These are phyloP conservation scores for Lasiodiplodia citricola DNA, from an alignment of 2,329 filamentous ascomycete species.

Conservation along the genomic window DNA sequence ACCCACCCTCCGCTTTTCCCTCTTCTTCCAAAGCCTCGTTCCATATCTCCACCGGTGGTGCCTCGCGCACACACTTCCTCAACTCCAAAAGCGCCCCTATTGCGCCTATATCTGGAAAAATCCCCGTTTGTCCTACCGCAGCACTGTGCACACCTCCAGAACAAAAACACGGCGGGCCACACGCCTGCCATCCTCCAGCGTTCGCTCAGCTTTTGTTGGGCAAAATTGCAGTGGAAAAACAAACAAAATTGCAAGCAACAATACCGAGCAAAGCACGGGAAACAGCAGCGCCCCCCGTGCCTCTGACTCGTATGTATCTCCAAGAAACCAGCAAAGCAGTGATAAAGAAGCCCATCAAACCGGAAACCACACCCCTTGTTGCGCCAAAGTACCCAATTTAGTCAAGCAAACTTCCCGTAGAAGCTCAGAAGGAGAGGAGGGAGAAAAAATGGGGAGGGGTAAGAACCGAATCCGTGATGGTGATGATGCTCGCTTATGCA, in stretches of 20 bases:
- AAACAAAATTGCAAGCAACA: background rate
- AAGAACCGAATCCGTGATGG: background rate
- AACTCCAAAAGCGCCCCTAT: background rate
- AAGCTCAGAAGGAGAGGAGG: background rate
- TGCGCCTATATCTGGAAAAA: background rate
- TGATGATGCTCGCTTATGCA: slow-evolving; percentile 20
- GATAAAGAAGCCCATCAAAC: background rate
- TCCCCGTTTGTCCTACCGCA: background rate
- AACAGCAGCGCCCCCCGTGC: background rate
- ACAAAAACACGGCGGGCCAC: background rate
- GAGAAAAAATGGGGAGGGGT: background rate
- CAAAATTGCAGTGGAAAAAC: background rate
- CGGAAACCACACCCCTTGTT: background rate
- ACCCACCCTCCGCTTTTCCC: background rate
- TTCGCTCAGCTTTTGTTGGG: background rate
- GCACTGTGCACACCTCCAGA: background rate
- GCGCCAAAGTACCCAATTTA: slow-evolving; percentile 3
- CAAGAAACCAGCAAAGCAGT: background rate
- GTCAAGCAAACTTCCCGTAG: slow-evolving; percentile 2
- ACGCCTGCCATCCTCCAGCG: background rate
- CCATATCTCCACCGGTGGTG: background rate
- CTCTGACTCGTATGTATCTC: slow-evolving; percentile 1
- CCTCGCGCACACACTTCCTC: background rate
- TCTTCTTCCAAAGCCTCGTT: background rate
- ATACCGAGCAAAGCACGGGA: background rate